Base-by-base conservation (phyloP, 1,284 basidiomycete genomes). In the Austroboletus niveus region DNA sequence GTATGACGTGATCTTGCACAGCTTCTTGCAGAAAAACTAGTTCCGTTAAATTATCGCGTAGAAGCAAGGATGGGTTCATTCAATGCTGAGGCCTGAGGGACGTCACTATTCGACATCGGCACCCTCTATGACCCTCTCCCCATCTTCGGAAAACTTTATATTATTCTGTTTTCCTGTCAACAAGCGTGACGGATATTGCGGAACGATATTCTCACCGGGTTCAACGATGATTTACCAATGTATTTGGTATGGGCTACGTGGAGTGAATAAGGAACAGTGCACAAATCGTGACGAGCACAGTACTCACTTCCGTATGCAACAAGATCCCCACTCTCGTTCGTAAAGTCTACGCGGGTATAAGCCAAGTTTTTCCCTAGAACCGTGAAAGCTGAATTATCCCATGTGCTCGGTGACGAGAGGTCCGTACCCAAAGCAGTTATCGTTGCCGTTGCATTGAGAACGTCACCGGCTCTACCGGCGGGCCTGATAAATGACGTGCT, bases 211-310 rank as follows among this genome's bases (percentile, higher is more conserved):
- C 69, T 64, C 56, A 89, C 87, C 55, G 76, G 69, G 61, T 89
- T 82, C 5, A 74, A 75, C 14, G 80, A 76, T 7, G 88, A 89
- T 65, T 82, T 89, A 14, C 88, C 90, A 53, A 95, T 77, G 60
- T 91, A 94, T 69, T 96, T 95, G 8, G 92, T 95, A 64, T 95
- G 92, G 57, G 84, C 89, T 91, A 55, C 8, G 43, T n/a, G 43
- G 52, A n/a, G 45, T 15, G 6, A 9, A 41, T 64, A 48, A 52
- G 54, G n/a, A 42, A 7, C 17, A 14, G n/a, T 14, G 43, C 7
- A 35, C 20, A 15, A 14, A 42, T 43, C 29, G 36, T 29, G 36
- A 7, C 2, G 4, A 49, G 24, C 20, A 32, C 11, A 15, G n/a
- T 7, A 72, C 84, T 63, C 62, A 89, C 87, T 79, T 57, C 89